Evolutionary conservation across 805 yeast species (phyloP).

Genomic region (Novakomyces olei): DNA sequence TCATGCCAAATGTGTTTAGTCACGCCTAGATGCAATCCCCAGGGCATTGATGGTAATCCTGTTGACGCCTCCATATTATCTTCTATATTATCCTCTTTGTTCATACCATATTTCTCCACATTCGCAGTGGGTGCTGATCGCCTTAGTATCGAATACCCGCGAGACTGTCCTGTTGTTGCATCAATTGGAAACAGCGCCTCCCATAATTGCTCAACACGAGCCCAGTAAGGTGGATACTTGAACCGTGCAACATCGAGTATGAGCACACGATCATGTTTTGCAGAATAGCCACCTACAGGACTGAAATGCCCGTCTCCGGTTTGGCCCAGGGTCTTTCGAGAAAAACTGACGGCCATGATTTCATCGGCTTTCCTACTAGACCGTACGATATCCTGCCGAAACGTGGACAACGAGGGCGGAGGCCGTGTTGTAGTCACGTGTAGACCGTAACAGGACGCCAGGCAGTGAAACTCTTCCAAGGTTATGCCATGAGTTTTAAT

Average conservation of each 20-base stretch:
- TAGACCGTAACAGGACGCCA: conserved; percentile 2
- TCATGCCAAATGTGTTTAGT: too few species aligned
- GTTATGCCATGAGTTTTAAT: conserved; percentile 2
- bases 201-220: not conserved
- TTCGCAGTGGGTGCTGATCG: too few species aligned
- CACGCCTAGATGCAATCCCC: too few species aligned
- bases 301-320: conserved; percentile 4
- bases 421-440: not conserved
- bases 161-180: not conserved
- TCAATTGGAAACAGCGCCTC: conserved; percentile 1
- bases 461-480: conserved; percentile 3
- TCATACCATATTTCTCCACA: too few species aligned
- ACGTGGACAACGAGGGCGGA: not conserved
- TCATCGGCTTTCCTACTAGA: not conserved
- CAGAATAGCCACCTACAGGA: conserved; percentile 2
- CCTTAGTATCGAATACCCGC: conserved; percentile 1
- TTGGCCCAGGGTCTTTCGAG: conserved; percentile 2
- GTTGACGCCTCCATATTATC: too few species aligned
- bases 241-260: conserved; percentile 3
- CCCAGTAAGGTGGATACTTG: conserved; percentile 4
- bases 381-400: not conserved
- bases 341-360: conserved; percentile 2
- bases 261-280: not conserved
- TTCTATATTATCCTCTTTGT: too few species aligned
- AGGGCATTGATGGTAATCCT: too few species aligned